Conservation (phyloP, 768 basidiomycete species). For the Suillus plorans region DNA sequence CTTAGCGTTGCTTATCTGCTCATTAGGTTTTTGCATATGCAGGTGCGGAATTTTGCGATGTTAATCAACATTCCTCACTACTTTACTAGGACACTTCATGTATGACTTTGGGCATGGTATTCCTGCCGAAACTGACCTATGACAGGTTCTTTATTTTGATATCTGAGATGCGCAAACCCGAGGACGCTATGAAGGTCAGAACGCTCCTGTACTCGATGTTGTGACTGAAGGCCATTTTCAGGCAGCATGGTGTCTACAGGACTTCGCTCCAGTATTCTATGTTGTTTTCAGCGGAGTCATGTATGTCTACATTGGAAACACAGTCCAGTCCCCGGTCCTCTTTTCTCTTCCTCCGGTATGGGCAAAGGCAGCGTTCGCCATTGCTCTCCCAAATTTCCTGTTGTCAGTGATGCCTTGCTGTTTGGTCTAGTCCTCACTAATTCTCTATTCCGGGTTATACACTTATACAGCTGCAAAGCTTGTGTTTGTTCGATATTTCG, state of each 20-base stretch:
- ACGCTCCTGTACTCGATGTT: neutral
- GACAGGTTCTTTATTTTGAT: slow-evolving; percentile 55
- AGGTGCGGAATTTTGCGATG: slow-evolving; percentile 29
- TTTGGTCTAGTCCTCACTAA: neutral
- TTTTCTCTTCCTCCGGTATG: slow-evolving; percentile 48
- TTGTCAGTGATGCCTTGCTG: slow-evolving; percentile 32
- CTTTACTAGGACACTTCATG: slow-evolving; percentile 20
- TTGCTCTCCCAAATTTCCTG: slow-evolving; percentile 52
- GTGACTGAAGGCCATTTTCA: slow-evolving; percentile 12
- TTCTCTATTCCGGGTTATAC: slow-evolving; percentile 40
- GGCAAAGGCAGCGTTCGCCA: slow-evolving; percentile 49
- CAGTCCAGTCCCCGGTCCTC: slow-evolving; percentile 45
- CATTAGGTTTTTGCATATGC: slow-evolving; percentile 49
- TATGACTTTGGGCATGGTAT: neutral
- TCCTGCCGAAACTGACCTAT: slow-evolving; percentile 3
- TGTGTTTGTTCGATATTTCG: slow-evolving; percentile 55
- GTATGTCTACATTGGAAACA: slow-evolving; percentile 49
- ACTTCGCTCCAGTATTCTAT: slow-evolving; percentile 52
- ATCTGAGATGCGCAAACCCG: slow-evolving; percentile 53
- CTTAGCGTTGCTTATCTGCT: neutral
- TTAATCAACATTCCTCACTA: neutral
- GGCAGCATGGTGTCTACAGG: slow-evolving; percentile 57
- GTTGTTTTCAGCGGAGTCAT: slow-evolving; percentile 42
- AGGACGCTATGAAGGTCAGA: slow-evolving; percentile 55
- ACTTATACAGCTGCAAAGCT: slow-evolving; percentile 55